Conservation (phyloP, 2,329 filamentous ascomycete genomes). For the Xylaria multiplex region DNA sequence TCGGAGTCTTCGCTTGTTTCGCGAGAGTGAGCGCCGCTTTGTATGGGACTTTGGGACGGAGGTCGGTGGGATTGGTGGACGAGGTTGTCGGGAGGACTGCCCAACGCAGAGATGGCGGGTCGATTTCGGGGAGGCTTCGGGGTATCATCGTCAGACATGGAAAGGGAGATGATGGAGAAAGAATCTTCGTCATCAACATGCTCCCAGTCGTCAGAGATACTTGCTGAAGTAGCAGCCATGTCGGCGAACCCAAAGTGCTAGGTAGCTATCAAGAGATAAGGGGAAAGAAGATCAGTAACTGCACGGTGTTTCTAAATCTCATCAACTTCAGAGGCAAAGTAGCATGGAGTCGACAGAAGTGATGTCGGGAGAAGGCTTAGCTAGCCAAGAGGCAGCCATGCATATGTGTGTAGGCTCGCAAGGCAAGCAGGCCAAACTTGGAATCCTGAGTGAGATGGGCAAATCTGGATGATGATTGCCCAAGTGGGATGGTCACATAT, state of each 20-base stretch:
- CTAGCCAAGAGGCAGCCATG: slow-evolving; percentile 14
- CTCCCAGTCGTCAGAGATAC: slow-evolving; percentile 46
- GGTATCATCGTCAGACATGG: slow-evolving; percentile 38
- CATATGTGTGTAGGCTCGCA: slow-evolving; percentile 13
- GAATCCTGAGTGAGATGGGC: slow-evolving; percentile 4
- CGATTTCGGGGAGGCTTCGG: background rate
- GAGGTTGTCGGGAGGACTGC: slow-evolving; percentile 19
- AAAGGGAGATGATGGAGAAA: slow-evolving; percentile 45
- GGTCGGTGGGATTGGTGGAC: slow-evolving; percentile 2
- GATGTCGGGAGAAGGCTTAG: slow-evolving; percentile 8
- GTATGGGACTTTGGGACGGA: background rate
- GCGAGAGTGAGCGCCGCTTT: background rate
- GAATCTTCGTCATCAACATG: slow-evolving; percentile 40
- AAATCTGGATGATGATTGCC: background rate
- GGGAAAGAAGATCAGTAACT: background rate
- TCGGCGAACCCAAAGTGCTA: background rate
- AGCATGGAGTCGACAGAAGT: background rate
- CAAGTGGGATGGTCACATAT: slow-evolving; percentile 1
- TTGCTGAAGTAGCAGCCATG: slow-evolving; percentile 24
- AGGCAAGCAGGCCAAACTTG: slow-evolving; percentile 12
- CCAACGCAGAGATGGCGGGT: background rate
- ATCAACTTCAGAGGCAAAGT: background rate
- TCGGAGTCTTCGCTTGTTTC: slow-evolving; percentile 1
- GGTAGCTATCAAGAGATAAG: background rate
- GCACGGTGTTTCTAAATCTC: background rate